Percentiles rank a stretch among this genome's conserved stretches.
phyloP scores from a whole-genome alignment of 73 alveolate species.

The Breviolum minutum region DNA sequence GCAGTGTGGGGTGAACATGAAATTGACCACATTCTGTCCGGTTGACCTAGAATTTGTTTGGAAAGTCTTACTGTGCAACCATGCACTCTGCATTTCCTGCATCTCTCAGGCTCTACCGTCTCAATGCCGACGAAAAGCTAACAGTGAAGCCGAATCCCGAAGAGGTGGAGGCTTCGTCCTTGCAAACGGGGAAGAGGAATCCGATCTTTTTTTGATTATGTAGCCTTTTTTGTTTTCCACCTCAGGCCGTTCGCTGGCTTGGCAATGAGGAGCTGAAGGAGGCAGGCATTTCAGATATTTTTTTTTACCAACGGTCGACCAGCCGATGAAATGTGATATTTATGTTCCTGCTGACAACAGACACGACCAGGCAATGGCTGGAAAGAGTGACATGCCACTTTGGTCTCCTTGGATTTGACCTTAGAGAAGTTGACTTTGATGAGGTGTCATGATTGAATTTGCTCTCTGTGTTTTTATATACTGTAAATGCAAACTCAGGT shows the following conservation, averaged over 20 bases:
- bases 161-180: slow-evolving; percentile 35
- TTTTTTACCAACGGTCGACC: neutral
- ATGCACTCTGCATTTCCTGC: neutral
- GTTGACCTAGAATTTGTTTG: neutral
- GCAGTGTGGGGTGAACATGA: slow-evolving; percentile 91
- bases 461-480: neutral
- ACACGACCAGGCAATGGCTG: slow-evolving; percentile 45
- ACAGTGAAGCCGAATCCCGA: slow-evolving; percentile 63
- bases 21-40: slow-evolving; percentile 65
- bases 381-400: slow-evolving; percentile 62
- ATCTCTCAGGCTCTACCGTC: slow-evolving; percentile 64
- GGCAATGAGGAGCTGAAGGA: slow-evolving; percentile 44
- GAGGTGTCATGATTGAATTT: too few species aligned
- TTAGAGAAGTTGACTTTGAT: neutral
- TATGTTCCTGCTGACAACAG: neutral
- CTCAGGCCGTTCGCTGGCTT: slow-evolving; percentile 76
- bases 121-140: slow-evolving; percentile 50
- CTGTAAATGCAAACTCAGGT: neutral
- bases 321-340: neutral
- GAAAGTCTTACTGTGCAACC: neutral
- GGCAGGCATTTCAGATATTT: neutral
- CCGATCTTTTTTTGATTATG: neutral
- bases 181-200: neutral
- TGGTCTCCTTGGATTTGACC: slow-evolving; percentile 53
- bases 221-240: neutral